Evolutionary conservation across 1,139 yeast species (phyloP).

Genomic region (Debaryomyces nepalensis): DNA sequence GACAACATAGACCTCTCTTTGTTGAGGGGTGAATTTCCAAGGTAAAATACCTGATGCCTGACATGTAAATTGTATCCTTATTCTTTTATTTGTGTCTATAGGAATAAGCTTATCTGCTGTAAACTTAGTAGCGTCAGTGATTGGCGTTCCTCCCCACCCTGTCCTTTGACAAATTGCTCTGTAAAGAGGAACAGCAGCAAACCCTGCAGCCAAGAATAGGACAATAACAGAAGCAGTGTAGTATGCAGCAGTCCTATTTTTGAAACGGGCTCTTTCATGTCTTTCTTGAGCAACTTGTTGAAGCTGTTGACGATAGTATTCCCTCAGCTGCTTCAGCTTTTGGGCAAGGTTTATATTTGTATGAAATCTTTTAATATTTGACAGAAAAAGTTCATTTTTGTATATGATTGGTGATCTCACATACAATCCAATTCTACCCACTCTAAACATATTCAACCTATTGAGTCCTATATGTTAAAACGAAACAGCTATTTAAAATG

Average conservation of each 20-base stretch:
- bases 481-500: no score
- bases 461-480: not conserved
- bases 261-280: slow-evolving; percentile 35
- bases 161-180: slow-evolving; percentile 92
- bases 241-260: slow-evolving; percentile 61
- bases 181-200: slow-evolving; percentile 92
- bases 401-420: not conserved
- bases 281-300: slow-evolving; percentile 23
- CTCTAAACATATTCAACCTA: slow-evolving; percentile 4
- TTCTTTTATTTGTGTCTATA: slow-evolving; percentile 81
- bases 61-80: slow-evolving; percentile 83
- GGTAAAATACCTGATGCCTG: slow-evolving; percentile 92
- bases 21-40: slow-evolving; percentile 96
- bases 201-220: slow-evolving; percentile 77
- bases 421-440: slow-evolving; percentile 1
- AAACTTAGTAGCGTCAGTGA: slow-evolving; percentile 78
- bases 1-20: slow-evolving; percentile 86
- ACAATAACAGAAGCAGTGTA: slow-evolving; percentile 76
- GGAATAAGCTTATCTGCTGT: slow-evolving; percentile 89
- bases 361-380: slow-evolving; percentile 5
- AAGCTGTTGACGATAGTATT: slow-evolving; percentile 7
- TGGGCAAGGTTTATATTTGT: not conserved
- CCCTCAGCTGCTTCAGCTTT: slow-evolving; percentile 4
- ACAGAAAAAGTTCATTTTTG: slow-evolving; percentile 1
- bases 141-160: slow-evolving; percentile 95